Evolutionary conservation across 139 green algal genomes (phyloP), one percentile per base, ranked within the genome.

Genomic region (Ettlia oleoabundans): DNA sequence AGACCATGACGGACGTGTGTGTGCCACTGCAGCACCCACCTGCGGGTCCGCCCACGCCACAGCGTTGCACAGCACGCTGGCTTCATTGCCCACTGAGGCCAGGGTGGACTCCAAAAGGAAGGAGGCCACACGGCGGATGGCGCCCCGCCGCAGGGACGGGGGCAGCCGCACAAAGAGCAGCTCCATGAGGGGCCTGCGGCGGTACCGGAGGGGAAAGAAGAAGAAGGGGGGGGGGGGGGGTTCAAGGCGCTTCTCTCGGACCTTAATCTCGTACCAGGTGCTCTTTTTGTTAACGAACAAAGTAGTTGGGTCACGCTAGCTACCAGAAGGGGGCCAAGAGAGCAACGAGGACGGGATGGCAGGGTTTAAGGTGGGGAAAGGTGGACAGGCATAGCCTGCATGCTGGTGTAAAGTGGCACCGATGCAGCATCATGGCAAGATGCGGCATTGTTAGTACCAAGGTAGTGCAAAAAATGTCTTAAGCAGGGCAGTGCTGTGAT

Each of bases 91-190:
- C 35, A 81, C 74, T 19, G 55, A 71, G 0, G 86, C 82, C 22
- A 93, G 52, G 1, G 88, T 88, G 75, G 47, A 89, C 69, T 80
- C 86, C 47, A 89, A 69, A 61, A 94, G 67, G 67, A 93, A 96
- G 40, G 79, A 55, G 18, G 85, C 82, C 33, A 96, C 69, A 8
- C 87, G 84, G 8, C 70, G 78, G 40, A 95, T 86, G n/a, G 92
- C 91, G 15, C 70, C 63, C 7, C 37, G 28, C 22, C 79, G 85
- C 68, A 96, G 72, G 18, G 40, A 33, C 3, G 84, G 72, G 2
- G 90, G 86, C 76, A 95, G 65, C 37, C 93, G 89, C 37, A 81
- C 80, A 68, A 95, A 96, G 63, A 96, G 83, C 67, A 96, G 78
- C 84, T 93, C 89, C 62, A 94, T 77, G 33, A 92, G 78, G 4